A percentile compares a stretch with the other conserved stretches of the same genome.
Evolutionary conservation across 139 green algal genomes (phyloP).

Genomic region (Yamagishiella unicocca): DNA sequence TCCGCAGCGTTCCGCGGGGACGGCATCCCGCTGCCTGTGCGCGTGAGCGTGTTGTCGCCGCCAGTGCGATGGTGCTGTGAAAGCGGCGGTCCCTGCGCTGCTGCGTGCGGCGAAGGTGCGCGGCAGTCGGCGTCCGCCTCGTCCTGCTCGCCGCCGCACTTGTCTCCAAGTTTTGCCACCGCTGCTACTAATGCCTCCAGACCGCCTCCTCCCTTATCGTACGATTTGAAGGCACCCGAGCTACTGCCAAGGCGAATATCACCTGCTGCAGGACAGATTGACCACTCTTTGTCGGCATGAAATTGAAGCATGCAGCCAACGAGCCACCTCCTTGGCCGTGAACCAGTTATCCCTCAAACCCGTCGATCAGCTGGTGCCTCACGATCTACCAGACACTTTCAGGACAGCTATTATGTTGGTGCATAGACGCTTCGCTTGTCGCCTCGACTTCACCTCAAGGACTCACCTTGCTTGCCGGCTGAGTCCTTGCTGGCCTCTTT

Average conservation of each 20-base stretch:
- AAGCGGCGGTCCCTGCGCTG: background rate
- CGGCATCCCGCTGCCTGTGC: background rate
- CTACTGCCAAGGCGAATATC: background rate
- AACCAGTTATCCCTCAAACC: background rate
- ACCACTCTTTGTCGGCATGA: background rate
- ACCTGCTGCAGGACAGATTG: background rate
- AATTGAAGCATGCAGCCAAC: background rate
- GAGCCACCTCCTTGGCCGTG: background rate
- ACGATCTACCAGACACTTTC: too few species aligned
- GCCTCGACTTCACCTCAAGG: background rate
- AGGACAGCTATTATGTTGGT: background rate
- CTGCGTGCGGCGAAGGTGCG: background rate
- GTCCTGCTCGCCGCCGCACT: background rate
- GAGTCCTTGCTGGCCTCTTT: conserved; percentile 3
- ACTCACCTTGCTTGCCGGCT: background rate
- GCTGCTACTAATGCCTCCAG: conserved; percentile 13
- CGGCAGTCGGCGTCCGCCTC: background rate
- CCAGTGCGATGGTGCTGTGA: background rate
- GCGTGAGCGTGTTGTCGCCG: background rate
- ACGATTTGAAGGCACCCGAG: background rate
- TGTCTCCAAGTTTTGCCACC: background rate
- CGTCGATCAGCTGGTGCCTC: background rate
- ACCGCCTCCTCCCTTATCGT: conserved; percentile 4
- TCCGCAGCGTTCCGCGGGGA: background rate
- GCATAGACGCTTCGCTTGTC: background rate